Base-by-base conservation (phyloP, 441 rosid species). In the Corymbia calophylla region DNA sequence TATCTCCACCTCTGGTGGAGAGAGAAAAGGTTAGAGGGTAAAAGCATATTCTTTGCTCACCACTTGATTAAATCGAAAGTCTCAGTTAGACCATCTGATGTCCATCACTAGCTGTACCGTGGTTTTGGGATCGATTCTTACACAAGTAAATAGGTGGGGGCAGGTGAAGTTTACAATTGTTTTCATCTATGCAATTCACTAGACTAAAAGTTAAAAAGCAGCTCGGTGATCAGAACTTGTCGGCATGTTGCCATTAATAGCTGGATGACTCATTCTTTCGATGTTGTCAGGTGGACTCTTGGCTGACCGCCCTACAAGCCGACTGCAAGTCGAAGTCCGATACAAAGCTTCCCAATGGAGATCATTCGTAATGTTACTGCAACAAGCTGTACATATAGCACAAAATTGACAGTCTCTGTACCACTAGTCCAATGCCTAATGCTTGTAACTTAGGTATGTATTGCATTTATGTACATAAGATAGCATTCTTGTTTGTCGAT, bases 271-370 rank as follows among this genome's bases (percentile, higher is more conserved):
- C 14, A 23, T 44, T 44, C 84, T 44, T 77, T 77, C 51, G 44
- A 7, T 58, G 51, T 88, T 88, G 51, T 81, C 93, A 97, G 99
- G 98, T 95, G 90, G 93, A 94, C 89, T 91, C 98, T 9, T 97
- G 99, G 99, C 80, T 97, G 92, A 90, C 92, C 25, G 92, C 94
- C 81, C 89, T 97, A 91, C 92, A 92, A 86, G 82, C 88, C 17
- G 97, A 97, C 85, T 94, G 94, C 95, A 94, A 94, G 89, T 64
- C 87, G 87, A 95, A 86, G 48, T 82, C 92, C 39, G 93, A 92
- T 89, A 85, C 90, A 17, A 91, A 93, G 88, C 89, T 89, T 53
- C 91, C 93, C 49, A 93, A 93, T 88, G 96, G 94, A 12, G 84
- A 86, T 89, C 89, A 58, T 87, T 89, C 56, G 77, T 91, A 80